Evolutionary conservation across 192 early-diverging fungal genomes (phyloP).

Genomic region (Dissophora globulifera): DNA sequence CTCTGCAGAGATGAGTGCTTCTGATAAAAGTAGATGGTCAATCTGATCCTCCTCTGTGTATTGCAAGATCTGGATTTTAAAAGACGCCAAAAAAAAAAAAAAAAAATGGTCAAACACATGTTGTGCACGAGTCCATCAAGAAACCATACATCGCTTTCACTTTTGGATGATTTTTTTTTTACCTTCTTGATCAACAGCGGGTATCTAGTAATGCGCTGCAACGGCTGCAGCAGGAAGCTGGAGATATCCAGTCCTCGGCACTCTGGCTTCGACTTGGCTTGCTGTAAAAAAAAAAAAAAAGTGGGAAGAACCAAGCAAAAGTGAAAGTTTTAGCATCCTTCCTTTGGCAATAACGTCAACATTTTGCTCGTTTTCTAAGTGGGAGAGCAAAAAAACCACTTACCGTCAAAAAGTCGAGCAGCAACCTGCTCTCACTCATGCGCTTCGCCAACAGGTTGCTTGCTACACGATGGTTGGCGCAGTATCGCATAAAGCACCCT

Average conservation of each 20-base stretch:
- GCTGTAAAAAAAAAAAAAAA: slow-evolving; percentile 52
- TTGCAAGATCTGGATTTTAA: slow-evolving; percentile 67
- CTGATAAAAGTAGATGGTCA: slow-evolving; percentile 75
- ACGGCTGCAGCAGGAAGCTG: slow-evolving; percentile 85
- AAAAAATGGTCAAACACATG: not conserved
- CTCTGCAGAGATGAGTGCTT: slow-evolving; percentile 76
- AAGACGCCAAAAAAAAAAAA: not conserved
- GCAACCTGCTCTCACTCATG: slow-evolving; percentile 17
- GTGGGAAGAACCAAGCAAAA: no score
- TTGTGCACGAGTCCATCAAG: no score
- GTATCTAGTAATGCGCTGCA: slow-evolving; percentile 96
- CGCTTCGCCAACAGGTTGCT: slow-evolving; percentile 57
- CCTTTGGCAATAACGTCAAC: slow-evolving; percentile 71
- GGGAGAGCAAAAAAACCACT: slow-evolving; percentile 66
- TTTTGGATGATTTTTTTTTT: slow-evolving; percentile 1
- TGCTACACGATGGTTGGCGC: slow-evolving; percentile 79
- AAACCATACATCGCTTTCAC: no score
- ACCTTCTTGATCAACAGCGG: slow-evolving; percentile 85
- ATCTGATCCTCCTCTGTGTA: slow-evolving; percentile 79
- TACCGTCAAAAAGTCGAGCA: slow-evolving; percentile 60
- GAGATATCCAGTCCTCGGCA: slow-evolving; percentile 82
- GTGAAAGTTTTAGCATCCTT: no score
- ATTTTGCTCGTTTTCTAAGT: slow-evolving; percentile 62
- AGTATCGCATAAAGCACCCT: slow-evolving; percentile 80
- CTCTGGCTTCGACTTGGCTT: slow-evolving; percentile 63